A percentile compares a stretch with the other conserved stretches of the same genome.
Conservation (phyloP, 225 moss, liverwort and hornwort genomes). For the Rhytidiadelphus loreus region DNA sequence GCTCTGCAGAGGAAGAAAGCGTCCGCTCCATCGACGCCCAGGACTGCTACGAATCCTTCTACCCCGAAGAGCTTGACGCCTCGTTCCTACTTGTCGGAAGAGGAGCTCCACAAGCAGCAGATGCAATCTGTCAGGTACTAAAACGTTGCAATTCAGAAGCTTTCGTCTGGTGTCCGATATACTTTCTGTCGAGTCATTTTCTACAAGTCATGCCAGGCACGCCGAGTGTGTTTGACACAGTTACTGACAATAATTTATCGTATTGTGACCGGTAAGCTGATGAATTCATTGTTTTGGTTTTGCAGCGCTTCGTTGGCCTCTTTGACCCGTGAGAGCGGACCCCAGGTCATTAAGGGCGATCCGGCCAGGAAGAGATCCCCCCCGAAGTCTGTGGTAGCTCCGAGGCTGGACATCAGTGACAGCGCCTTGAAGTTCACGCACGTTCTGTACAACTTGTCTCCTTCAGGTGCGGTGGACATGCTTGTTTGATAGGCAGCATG, state of each 20-base stretch:
- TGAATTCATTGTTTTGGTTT: not conserved
- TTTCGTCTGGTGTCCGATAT: not conserved
- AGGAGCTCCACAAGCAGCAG: conserved; percentile 66
- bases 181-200: not conserved
- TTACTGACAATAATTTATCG: not conserved
- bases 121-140: conserved; percentile 84
- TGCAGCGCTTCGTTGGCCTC: conserved; percentile 88
- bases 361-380: conserved; percentile 60
- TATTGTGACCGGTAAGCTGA: not conserved
- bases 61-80: conserved; percentile 23
- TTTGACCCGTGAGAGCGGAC: conserved; percentile 85
- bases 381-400: conserved; percentile 43
- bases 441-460: conserved; percentile 85
- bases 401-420: conserved; percentile 75
- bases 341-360: conserved; percentile 89
- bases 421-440: conserved; percentile 97
- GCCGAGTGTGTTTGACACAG: not conserved
- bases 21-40: conserved; percentile 75
- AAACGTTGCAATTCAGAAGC: not conserved
- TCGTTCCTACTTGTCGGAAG: conserved; percentile 46
- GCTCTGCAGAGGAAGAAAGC: conserved; percentile 82
- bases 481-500: not conserved
- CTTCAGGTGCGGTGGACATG: conserved; percentile 41
- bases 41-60: conserved; percentile 22
- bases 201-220: not conserved